Evolutionary conservation across 2,329 filamentous ascomycete species (phyloP), one percentile per base, ranked within the genome.

Genomic region (Colletotrichum brevisporum): DNA sequence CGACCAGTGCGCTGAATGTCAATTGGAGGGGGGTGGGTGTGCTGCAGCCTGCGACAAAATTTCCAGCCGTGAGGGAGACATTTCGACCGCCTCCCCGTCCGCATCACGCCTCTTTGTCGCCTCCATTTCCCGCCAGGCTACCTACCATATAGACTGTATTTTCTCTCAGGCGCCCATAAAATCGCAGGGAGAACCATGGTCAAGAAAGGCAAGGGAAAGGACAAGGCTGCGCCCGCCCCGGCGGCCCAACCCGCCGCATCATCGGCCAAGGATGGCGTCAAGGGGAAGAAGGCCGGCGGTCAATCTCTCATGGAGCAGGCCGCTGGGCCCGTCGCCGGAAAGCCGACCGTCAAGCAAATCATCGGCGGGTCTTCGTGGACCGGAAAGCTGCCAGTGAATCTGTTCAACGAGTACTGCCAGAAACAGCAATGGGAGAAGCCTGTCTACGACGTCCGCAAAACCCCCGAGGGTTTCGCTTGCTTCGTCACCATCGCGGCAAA

Each of bases 291-390:
- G 75, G 74, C 76, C n/a, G 55, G 76, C 15, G 64, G 74, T 6
- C 72, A 72, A 47, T 71, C 71, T 27, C 75, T 65, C 64, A 73
- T 74, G 72, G 81, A 78, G 61, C 77, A 77, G 70, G 78, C 77
- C 15, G 73, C 79, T 3, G 71, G 71, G 4, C 65, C 71, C 21
- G 69, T 68, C 24, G 53, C 77, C 2, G 85, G 81, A 0, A 89
- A 90, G 74, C 89, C 88, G 15, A 90, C 90, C 2, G 87, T 88
- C 52, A 91, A 92, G 80, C 94, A 97, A 74, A 84, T 99, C 73
- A 97, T 99, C 76, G 96, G 94, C 50, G 96, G 96, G 56, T 90
- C 94, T 67, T 98, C 94, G 74, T 99, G 96, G 96, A 99, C 96
- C 0, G 96, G 96, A 48, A 99, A 99, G 79, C 84, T 99, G 39